Conservation (phyloP, 495 filamentous ascomycete species). For the Pseudoneurospora amorphoporcata region DNA sequence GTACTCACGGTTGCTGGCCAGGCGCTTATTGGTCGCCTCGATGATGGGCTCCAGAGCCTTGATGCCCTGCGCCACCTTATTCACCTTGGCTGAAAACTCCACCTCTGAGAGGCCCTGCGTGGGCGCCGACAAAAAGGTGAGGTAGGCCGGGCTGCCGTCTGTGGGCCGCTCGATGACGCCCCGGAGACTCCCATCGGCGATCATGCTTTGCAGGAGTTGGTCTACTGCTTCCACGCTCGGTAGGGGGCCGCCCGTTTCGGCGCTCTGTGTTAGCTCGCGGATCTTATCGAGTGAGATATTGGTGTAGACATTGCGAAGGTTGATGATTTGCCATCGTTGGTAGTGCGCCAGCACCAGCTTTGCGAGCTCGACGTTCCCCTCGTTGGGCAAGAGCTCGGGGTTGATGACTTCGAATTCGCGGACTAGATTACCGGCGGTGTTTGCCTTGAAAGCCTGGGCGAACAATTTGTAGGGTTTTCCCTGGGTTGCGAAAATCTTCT, state of each 20-base stretch:
- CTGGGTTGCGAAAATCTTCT: conserved; percentile 47
- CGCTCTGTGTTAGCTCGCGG: conserved; percentile 36
- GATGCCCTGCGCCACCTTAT: conserved; percentile 31
- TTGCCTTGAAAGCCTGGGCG: conserved; percentile 54
- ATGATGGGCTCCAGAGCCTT: conserved; percentile 32
- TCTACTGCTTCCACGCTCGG: conserved; percentile 36
- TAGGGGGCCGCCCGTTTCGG: conserved; percentile 40
- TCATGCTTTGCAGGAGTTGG: conserved; percentile 42
- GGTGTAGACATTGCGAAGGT: conserved; percentile 34
- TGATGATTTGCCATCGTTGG: conserved; percentile 40
- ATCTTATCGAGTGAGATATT: conserved; percentile 44
- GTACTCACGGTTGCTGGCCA: conserved; percentile 53
- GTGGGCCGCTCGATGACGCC: conserved; percentile 41
- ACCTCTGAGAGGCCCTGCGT: conserved; percentile 33
- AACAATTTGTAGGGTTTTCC: conserved; percentile 63
- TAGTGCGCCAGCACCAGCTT: conserved; percentile 38
- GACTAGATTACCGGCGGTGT: conserved; percentile 44
- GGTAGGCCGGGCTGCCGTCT: conserved; percentile 24
- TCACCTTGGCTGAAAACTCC: conserved; percentile 34
- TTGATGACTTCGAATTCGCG: conserved; percentile 46
- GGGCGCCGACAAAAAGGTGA: conserved; percentile 25
- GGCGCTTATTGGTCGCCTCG: conserved; percentile 39
- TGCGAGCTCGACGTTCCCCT: conserved; percentile 37
- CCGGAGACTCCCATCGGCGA: conserved; percentile 43
- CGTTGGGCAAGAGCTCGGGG: conserved; percentile 47